phyloP scores from a whole-genome alignment of 257 asterid genomes.

The Coffea eugenioides region DNA sequence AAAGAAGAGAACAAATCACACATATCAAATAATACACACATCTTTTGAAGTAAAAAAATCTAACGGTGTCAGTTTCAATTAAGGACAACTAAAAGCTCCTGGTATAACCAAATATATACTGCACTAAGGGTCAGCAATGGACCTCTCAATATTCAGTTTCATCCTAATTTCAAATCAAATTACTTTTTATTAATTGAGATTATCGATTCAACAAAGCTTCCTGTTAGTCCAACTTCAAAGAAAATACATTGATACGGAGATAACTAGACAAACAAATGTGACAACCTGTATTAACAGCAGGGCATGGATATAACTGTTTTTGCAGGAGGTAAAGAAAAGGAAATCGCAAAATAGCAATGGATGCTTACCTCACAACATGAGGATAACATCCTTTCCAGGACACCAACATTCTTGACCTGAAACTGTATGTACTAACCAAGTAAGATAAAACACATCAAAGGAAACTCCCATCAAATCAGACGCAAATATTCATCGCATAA shows the following conservation, averaged over 20 bases:
- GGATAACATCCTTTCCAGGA: constrained; percentile 56
- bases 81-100: not conserved
- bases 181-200: not conserved
- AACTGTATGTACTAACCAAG: constrained; percentile 30
- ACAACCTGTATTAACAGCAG: not conserved
- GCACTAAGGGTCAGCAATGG: not conserved
- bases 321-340: not conserved
- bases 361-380: constrained; percentile 80
- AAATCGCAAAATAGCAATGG: constrained; percentile 9
- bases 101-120: not conserved
- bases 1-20: constrained; percentile 12
- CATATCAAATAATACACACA: not conserved
- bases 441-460: not conserved
- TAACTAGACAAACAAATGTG: not conserved
- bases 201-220: not conserved
- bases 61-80: not conserved
- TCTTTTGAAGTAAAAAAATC: too few species aligned
- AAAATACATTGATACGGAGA: not conserved
- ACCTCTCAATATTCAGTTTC: not conserved
- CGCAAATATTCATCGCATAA: not conserved
- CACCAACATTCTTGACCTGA: constrained; percentile 61
- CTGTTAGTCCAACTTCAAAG: not conserved
- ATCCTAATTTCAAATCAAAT: not conserved
- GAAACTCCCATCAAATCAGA: not conserved
- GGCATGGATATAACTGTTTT: not conserved